Percentiles rank a stretch among this genome's conserved stretches.
phyloP scores from a whole-genome alignment of 2,329 filamentous ascomycete species.

The Penicillium sp. region DNA sequence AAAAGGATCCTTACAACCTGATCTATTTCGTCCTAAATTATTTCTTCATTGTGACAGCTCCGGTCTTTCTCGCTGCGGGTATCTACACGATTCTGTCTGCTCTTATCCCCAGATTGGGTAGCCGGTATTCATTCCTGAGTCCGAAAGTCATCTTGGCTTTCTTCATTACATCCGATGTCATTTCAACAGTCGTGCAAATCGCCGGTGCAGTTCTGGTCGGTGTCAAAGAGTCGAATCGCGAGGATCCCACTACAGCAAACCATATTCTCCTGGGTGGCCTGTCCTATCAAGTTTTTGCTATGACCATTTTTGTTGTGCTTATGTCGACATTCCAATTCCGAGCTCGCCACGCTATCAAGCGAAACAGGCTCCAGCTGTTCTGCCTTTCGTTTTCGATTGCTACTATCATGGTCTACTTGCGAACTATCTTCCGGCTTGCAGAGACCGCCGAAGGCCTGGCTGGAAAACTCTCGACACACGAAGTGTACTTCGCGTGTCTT shows the following conservation, averaged over 20 bases:
- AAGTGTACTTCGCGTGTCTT: conserved; percentile 21
- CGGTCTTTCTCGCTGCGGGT: conserved; percentile 17
- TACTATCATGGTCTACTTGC: conserved; percentile 19
- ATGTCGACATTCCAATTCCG: conserved; percentile 10
- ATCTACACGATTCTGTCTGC: conserved; percentile 20
- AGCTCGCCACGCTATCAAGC: conserved; percentile 8
- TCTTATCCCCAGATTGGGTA: conserved; percentile 15
- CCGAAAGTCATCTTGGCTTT: conserved; percentile 15
- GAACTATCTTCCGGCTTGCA: conserved; percentile 21
- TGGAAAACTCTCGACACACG: conserved; percentile 15
- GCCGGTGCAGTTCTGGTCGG: conserved; percentile 15
- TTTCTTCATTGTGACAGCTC: conserved; percentile 22
- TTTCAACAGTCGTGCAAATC: conserved; percentile 23
- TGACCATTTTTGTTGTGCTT: conserved; percentile 16
- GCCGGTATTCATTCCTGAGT: conserved; percentile 12
- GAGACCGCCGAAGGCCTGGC: conserved; percentile 17
- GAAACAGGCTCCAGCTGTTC: conserved; percentile 4
- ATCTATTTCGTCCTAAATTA: conserved; percentile 23
- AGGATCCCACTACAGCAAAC: conserved; percentile 15
- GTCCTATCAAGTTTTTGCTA: conserved; percentile 15
- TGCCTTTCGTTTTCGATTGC: conserved; percentile 16
- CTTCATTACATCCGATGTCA: conserved; percentile 22
- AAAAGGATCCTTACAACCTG: conserved; percentile 17
- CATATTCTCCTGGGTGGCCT: conserved; percentile 12
- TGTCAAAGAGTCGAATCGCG: conserved; percentile 9